phyloP scores from a whole-genome alignment of 148 eudicot species.

The Polygonum aviculare region DNA sequence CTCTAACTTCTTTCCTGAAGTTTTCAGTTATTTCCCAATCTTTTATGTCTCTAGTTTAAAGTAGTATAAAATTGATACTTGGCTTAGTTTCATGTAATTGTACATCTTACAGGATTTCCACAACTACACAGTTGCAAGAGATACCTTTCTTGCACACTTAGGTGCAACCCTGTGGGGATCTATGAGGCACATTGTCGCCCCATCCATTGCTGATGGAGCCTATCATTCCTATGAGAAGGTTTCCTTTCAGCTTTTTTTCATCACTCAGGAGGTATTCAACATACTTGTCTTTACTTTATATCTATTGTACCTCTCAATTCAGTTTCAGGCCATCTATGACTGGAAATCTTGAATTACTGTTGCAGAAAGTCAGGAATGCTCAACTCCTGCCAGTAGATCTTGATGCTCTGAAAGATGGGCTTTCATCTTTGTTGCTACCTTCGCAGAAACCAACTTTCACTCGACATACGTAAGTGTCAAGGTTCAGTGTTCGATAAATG shows the following conservation, averaged over 20 bases:
- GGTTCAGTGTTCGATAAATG: neutral
- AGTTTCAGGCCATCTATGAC: conserved; percentile 2
- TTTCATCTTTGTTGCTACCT: conserved; percentile 75
- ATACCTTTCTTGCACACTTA: conserved; percentile 78
- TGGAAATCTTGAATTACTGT: conserved; percentile 4
- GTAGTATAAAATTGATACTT: neutral
- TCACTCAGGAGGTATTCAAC: conserved; percentile 70
- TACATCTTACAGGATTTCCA: conserved; percentile 52
- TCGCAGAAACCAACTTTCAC: conserved; percentile 77
- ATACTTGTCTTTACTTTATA: conserved; percentile 1
- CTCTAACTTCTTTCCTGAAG: neutral
- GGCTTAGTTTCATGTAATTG: neutral
- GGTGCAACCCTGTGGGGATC: conserved; percentile 97
- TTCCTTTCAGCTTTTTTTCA: conserved; percentile 82
- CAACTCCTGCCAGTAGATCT: conserved; percentile 80
- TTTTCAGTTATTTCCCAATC: neutral
- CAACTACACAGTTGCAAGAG: conserved; percentile 93
- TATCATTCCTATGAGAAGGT: conserved; percentile 87
- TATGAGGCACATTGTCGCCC: conserved; percentile 85
- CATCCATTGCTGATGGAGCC: conserved; percentile 86
- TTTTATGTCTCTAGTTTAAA: neutral
- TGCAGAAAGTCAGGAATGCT: conserved; percentile 53
- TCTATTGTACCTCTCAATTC: neutral
- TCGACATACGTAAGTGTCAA: conserved; percentile 57
- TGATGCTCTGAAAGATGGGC: conserved; percentile 64